Base-by-base conservation (phyloP, 179 eudicot species). In the Monotropa hypopitys region DNA sequence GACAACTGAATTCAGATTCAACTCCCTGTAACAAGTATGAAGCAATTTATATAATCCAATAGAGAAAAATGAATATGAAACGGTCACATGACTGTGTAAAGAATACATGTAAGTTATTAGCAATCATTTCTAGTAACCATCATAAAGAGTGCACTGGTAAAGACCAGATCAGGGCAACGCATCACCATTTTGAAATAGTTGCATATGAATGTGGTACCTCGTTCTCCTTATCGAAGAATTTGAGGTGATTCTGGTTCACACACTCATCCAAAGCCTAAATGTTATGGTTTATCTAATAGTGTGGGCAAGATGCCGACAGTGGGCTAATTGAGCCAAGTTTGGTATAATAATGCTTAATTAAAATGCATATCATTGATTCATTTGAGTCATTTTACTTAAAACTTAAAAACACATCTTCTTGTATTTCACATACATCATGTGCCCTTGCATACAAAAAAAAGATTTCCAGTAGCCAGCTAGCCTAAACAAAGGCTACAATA, bases 1-100 rank as follows among this genome's bases (percentile, higher is more conserved):
- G 43, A 73, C 78, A 61, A 62, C 30, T 70, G 67, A 21, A 30
- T 28, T 87, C 90, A 30, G 88, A 73, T 38, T 83, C 83, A 15
- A 12, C 76, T 79, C 87, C 97, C 99, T 95, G 88, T 85, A 89
- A 35, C 74, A 46, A 76, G 47, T 75, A 35, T 23, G 46, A 84
- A 78, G 26, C 74, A 43, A 32, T 57, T 65, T 9, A 38, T 63
- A 45, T 38, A 68, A 45, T 35, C 56, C 10, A 47, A 35, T 3
- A 54, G 8, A 69, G 42, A 73, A 3, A 69, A 7, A 56, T 23
- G 51, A 21, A 28, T 8, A 4, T 18, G 35, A 42, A 72, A 23
- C 50, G 32, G 28, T 35, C 70, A 10, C 47, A 38, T 23, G 71
- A 72, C 28, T 2, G 23, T 78, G 42, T 38, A 49, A 71, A 12